phyloP scores from a whole-genome alignment of 495 filamentous ascomycete species.

The Daldinia caldariorum region DNA sequence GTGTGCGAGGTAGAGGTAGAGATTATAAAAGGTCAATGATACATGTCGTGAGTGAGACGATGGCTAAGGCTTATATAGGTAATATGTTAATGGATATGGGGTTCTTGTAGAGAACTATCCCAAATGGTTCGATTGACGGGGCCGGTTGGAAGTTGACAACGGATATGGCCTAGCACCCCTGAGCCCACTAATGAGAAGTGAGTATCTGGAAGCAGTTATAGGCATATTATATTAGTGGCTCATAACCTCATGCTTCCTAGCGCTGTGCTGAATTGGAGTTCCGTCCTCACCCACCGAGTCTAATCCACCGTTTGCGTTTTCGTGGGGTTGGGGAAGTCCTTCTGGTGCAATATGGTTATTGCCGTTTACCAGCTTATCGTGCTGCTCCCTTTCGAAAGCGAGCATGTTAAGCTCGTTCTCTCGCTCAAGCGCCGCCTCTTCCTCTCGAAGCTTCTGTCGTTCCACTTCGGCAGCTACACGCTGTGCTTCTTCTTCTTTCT shows the following conservation, averaged over 20 bases:
- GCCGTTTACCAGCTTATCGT: conserved; percentile 37
- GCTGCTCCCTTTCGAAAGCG: conserved; percentile 44
- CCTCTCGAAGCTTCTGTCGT: conserved; percentile 42
- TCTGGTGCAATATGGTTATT: conserved; percentile 13
- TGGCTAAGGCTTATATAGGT: conserved; percentile 1
- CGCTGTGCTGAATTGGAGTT: conserved; percentile 25
- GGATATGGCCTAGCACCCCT: not conserved
- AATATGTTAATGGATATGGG: not conserved
- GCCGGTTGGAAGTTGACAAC: not conserved
- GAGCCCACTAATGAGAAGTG: not conserved
- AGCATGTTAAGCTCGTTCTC: conserved; percentile 52
- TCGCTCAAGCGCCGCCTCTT: conserved; percentile 46
- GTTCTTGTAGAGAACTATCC: not conserved
- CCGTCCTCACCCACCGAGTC: conserved; percentile 14
- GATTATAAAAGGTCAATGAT: not conserved
- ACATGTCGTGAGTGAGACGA: not conserved
- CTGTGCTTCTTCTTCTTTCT: conserved; percentile 56
- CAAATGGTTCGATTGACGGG: not conserved
- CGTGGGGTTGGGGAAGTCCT: conserved; percentile 4
- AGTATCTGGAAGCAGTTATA: not conserved
- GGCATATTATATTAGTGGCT: conserved; percentile 37
- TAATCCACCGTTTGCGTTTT: conserved; percentile 12
- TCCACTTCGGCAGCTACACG: conserved; percentile 55
- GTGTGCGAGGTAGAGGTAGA: conserved; percentile 6
- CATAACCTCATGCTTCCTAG: conserved; percentile 47